A percentile compares a stretch with the other conserved stretches of the same genome.
phyloP scores from a whole-genome alignment of 179 eudicot species.

The Patellifolia procumbens region DNA sequence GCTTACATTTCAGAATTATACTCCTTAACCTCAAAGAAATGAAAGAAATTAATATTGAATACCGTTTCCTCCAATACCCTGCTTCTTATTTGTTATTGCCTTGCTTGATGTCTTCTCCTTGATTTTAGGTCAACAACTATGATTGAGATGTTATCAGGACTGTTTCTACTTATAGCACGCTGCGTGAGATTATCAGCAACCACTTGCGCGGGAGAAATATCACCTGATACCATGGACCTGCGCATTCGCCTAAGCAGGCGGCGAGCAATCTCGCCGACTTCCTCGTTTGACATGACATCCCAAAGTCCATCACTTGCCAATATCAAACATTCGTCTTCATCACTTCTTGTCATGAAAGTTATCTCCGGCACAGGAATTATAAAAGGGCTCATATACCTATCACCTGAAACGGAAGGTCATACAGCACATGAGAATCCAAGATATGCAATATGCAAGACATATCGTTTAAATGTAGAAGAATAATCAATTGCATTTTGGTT shows the following conservation, averaged over 20 bases:
- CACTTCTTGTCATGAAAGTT: conserved; percentile 59
- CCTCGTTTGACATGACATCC: conserved; percentile 76
- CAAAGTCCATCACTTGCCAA: conserved; percentile 80
- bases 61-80: no score
- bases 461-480: background rate
- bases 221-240: conserved; percentile 36
- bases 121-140: conserved; percentile 65
- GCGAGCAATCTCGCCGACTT: conserved; percentile 62
- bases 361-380: conserved; percentile 67
- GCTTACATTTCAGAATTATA: conserved; percentile 13
- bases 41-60: conserved; percentile 17
- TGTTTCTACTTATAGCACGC: conserved; percentile 53
- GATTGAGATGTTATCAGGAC: conserved; percentile 68
- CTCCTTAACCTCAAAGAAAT: conserved; percentile 14
- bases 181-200: conserved; percentile 60
- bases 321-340: conserved; percentile 68
- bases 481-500: background rate
- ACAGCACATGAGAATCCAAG: conserved; percentile 10
- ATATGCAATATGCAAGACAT: background rate
- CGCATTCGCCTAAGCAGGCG: conserved; percentile 58
- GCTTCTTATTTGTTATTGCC: conserved; percentile 19
- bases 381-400: conserved; percentile 69
- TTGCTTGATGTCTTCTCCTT: conserved; percentile 47
- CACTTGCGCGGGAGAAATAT: conserved; percentile 50
- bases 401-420: conserved; percentile 43